phyloP scores from a whole-genome alignment of 1,284 basidiomycete species.

The Ceraceosorus guamensis region DNA sequence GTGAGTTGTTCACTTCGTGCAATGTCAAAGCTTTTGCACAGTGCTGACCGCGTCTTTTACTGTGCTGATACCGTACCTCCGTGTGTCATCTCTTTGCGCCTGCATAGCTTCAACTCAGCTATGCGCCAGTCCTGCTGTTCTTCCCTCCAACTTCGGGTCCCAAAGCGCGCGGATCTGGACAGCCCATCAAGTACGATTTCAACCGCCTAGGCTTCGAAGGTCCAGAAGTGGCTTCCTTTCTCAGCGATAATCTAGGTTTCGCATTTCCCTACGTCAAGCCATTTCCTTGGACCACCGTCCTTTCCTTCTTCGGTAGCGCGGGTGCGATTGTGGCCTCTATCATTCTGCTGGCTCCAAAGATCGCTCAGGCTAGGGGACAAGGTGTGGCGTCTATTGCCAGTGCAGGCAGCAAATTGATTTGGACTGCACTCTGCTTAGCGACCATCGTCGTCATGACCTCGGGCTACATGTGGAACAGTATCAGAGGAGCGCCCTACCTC shows the following conservation, averaged over 20 bases:
- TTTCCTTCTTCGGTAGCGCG: constrained; percentile 10
- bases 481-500: constrained; percentile 71
- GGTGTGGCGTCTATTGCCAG: neutral
- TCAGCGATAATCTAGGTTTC: constrained; percentile 17
- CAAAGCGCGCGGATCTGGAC: neutral
- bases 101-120: constrained; percentile 24
- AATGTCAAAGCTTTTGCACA: constrained; percentile 1
- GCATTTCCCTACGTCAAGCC: constrained; percentile 26
- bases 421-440: constrained; percentile 10
- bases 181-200: constrained; percentile 31
- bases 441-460: constrained; percentile 44
- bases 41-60: neutral
- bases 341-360: constrained; percentile 14
- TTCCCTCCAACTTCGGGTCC: constrained; percentile 20
- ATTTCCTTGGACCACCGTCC: constrained; percentile 16
- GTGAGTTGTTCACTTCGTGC: neutral
- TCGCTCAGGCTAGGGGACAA: neutral
- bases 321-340: constrained; percentile 10
- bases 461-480: constrained; percentile 87
- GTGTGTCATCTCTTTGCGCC: too few species aligned
- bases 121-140: constrained; percentile 32
- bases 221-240: constrained; percentile 15
- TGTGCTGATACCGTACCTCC: too few species aligned
- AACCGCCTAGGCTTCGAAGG: constrained; percentile 26
- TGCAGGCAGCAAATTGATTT: neutral